Evolutionary conservation across 208 protist genomes (phyloP).

Genomic region (Trypanosoma brucei): DNA sequence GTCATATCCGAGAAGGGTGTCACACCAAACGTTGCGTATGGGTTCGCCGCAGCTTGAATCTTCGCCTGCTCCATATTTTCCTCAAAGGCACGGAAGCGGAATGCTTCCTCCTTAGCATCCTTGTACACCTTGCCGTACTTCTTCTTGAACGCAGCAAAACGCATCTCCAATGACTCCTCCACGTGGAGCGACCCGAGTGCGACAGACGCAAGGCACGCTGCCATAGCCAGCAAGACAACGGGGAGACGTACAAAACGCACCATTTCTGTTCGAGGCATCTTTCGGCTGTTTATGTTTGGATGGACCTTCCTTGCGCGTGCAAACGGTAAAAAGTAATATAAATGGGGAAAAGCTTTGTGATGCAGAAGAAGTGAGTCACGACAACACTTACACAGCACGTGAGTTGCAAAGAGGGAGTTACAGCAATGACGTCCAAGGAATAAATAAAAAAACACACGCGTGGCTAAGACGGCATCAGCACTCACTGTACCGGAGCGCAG

Average conservation of each 20-base stretch:
- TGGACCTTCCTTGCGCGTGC: not conserved
- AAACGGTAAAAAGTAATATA: not conserved
- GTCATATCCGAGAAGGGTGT: constrained; percentile 65
- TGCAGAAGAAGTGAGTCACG: not conserved
- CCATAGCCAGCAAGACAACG: constrained; percentile 4
- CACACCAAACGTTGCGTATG: constrained; percentile 47
- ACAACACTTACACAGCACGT: too few relatives aligned
- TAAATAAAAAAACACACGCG: too few relatives aligned
- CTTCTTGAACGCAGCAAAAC: constrained; percentile 71
- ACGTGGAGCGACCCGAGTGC: constrained; percentile 11
- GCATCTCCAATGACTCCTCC: constrained; percentile 12
- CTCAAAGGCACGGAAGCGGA: constrained; percentile 49
- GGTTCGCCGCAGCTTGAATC: constrained; percentile 31
- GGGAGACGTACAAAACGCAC: not conserved
- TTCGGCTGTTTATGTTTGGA: not conserved
- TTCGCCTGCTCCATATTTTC: constrained; percentile 46
- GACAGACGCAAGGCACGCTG: constrained; percentile 9
- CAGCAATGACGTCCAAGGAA: too few relatives aligned
- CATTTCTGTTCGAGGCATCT: not conserved
- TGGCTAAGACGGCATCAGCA: too few relatives aligned
- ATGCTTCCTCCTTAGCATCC: constrained; percentile 38
- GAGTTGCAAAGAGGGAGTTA: too few relatives aligned
- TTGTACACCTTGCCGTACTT: constrained; percentile 61
- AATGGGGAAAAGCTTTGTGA: not conserved
- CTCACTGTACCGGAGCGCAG: too few relatives aligned